Conservation (phyloP, 495 filamentous ascomycete genomes). For the Xylaria scruposa region DNA sequence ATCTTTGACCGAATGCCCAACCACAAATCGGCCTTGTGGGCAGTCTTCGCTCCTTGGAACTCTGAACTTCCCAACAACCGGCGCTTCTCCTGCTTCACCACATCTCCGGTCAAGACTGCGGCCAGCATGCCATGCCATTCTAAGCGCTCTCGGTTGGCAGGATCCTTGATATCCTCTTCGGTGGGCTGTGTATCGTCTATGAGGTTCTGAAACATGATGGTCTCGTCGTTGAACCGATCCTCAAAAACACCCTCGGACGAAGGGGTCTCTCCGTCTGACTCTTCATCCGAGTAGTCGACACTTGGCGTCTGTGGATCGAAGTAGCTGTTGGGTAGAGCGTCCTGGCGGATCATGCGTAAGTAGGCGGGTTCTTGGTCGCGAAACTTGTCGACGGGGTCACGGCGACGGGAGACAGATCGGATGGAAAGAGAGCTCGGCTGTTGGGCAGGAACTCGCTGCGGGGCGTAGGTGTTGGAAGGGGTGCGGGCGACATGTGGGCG, state of each 20-base stretch:
- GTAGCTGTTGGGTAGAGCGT: conserved; percentile 74
- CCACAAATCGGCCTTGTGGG: conserved; percentile 86
- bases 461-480: conserved; percentile 59
- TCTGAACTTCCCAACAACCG: conserved; percentile 85
- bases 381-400: conserved; percentile 74
- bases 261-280: conserved; percentile 84
- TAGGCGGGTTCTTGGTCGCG: conserved; percentile 58
- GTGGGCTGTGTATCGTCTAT: conserved; percentile 88
- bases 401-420: conserved; percentile 79
- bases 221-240: conserved; percentile 89
- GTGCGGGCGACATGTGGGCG: conserved; percentile 46
- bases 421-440: conserved; percentile 48
- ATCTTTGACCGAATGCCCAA: conserved; percentile 81
- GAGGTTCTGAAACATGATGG: conserved; percentile 82
- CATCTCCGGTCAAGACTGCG: conserved; percentile 93
- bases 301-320: conserved; percentile 74
- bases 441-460: conserved; percentile 46
- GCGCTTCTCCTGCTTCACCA: conserved; percentile 97
- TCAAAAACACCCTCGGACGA: conserved; percentile 82
- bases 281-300: conserved; percentile 75
- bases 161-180: conserved; percentile 85
- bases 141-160: conserved; percentile 85
- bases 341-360: conserved; percentile 54
- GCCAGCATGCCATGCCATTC: conserved; percentile 99
- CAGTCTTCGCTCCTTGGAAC: conserved; percentile 69